Evolutionary conservation across 768 basidiomycete genomes (phyloP), one percentile per base, ranked within the genome.

Genomic region (Boletellus ananiceps): DNA sequence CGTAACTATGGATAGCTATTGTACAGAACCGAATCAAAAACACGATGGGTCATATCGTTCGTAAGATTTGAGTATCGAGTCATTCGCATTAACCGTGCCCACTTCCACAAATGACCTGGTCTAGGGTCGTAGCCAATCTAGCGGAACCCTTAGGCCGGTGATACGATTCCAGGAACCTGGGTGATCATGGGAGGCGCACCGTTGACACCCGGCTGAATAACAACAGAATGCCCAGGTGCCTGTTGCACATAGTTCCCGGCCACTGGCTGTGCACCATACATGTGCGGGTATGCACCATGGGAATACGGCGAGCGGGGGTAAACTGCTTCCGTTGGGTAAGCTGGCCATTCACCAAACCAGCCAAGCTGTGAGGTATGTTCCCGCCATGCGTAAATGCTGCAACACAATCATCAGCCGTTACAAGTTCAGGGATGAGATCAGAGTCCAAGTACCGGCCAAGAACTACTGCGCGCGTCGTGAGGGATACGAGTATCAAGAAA

Each of bases 311-410:
- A 50, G 25, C 65, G 65, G 36, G 54, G 61, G 38, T 57, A 52
- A 19, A 59, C 3, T 15, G 54, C 40, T 44, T 68, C 68, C 5
- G 50, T 57, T 40, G 66, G 66, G 60, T 80, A 84, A 34, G 83
- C 83, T 19, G 85, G 84, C 56, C 71, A 71, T 71, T 89, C 82
- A 40, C 80, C 80, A 58, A 84, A 89, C 88, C 88, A 89, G 2
- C 83, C 83, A 9, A 90, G 74, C 56, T 88, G 84, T 72, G 66
- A 57, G 52, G 74, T 68, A 49, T 67, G 59, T 51, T 63, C 57
- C 21, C 52, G 49, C 70, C 69, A 72, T 12, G 66, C 70, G 31
- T 62, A 67, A 38, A 49, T 33, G 9, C 64, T 65, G 32, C 25
- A 32, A 36, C 29, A 16, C 14, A 35, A 33, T 36, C 5, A 25